Base-by-base conservation (phyloP, 2,329 filamentous ascomycete species). In the Penicillium sp. region DNA sequence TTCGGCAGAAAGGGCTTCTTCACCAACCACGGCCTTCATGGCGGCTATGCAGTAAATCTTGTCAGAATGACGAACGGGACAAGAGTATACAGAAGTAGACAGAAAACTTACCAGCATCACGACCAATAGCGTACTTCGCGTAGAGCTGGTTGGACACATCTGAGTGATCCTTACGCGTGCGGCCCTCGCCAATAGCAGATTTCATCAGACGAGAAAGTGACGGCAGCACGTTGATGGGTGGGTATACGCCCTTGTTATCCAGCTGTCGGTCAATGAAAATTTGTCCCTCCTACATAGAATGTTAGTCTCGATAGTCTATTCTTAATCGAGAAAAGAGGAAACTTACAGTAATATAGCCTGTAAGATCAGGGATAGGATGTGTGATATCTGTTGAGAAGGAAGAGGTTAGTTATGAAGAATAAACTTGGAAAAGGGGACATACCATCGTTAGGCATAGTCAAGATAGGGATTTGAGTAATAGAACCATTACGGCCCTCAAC, bases 121-220 rank as follows among this genome's bases (percentile, higher is more conserved):
- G 92, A 72, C 94, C 94, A 72, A 99, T 97, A 75, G 94, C 94
- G 74, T 99, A 99, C 79, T 99, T 99, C 78, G 94, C 94, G 75
- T 99, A 99, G 63, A 99, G 84, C 82, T 99, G 94, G 82, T 99
- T 99, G 65, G 94, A 99, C 51, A 99, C 94, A 78, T 99, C 94
- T 66, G 91, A 90, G 77, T 99, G 94, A 70, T 99, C 95, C 77
- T 90, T 92, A 68, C 94, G 89, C 24, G 94, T 99, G 83, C 92
- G 93, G 63, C 91, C 91, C 79, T 97, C 92, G 67, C 94, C 94
- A 70, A 99, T 99, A 74, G 94, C 94, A 69, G 94, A 99, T 79
- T 99, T 99, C 94, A 99, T 99, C 72, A 99, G 88, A 85, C 94
- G 94, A 23, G 94, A 99, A 40, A 99, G 88, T 48, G 94, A 99